A percentile compares a stretch with the other conserved stretches of the same genome.
Evolutionary conservation across 1,284 basidiomycete genomes (phyloP).

Genomic region (Ustilago sp.): DNA sequence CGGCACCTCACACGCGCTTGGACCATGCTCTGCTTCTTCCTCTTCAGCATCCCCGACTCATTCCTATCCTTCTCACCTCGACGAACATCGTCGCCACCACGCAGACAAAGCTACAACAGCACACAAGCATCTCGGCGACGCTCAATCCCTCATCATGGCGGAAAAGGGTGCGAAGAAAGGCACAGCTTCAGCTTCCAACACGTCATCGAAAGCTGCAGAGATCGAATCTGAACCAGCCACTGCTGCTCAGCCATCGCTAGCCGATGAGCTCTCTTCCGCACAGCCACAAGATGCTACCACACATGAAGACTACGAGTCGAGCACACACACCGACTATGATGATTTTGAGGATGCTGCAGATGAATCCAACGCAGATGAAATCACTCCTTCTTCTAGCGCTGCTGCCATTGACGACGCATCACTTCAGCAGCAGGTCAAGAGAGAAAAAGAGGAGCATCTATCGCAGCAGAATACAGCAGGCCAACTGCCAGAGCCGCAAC

Average conservation of each 20-base stretch:
- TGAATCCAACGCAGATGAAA: slow-evolving; percentile 29
- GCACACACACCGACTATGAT: slow-evolving; percentile 47
- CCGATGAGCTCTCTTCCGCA: slow-evolving; percentile 31
- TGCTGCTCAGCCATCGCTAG: slow-evolving; percentile 22
- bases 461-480: slow-evolving; percentile 20
- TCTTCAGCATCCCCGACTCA: slow-evolving; percentile 1
- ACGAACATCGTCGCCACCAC: slow-evolving; percentile 13
- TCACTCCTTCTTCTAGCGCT: slow-evolving; percentile 29
- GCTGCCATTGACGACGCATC: slow-evolving; percentile 13
- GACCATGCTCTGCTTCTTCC: neutral
- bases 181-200: slow-evolving; percentile 10
- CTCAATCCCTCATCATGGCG: slow-evolving; percentile 10
- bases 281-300: slow-evolving; percentile 2
- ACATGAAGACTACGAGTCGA: slow-evolving; percentile 40
- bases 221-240: neutral
- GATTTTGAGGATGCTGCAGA: slow-evolving; percentile 53
- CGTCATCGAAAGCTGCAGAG: slow-evolving; percentile 9
- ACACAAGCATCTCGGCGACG: neutral
- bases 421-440: neutral
- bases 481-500: slow-evolving; percentile 1
- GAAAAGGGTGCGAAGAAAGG: slow-evolving; percentile 21
- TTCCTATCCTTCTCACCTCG: slow-evolving; percentile 4
- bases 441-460: neutral
- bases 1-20: slow-evolving; percentile 4
- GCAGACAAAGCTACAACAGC: neutral